Base-by-base conservation (phyloP, 441 rosid genomes). In the Metrosideros polymorpha region DNA sequence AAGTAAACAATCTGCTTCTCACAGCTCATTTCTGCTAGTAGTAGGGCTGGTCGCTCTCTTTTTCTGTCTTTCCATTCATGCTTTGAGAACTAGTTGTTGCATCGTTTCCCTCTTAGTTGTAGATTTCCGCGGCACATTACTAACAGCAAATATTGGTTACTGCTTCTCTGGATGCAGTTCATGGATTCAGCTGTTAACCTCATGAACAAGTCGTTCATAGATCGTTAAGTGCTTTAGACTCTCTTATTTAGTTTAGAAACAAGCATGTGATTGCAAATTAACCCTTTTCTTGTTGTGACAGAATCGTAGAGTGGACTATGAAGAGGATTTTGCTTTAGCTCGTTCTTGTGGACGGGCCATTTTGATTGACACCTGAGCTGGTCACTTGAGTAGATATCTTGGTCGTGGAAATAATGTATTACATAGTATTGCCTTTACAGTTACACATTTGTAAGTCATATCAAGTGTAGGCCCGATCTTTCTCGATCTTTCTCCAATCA, bases 151-250 rank as follows among this genome's bases (percentile, higher is more conserved):
- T 88, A 4, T 84, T 52, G 84, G 87, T 59, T 49, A 39, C 63
- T 45, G 55, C 66, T 87, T 53, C 82, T 90, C 56, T 57, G 42
- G 83, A 18, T 94, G 94, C 95, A 95, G 98, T 95, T 95, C 90
- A 93, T 95, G 99, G 99, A 96, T 71, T 91, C 94, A 35, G 99
- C 98, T 24, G 95, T 95, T 32, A 89, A 91, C 89, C 93, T 95
- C 90, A 96, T 95, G 98, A 91, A 96, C 90, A 95, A 95, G 91
- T 95, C 98, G 6, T 96, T 96, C 90, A 90, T 93, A 27, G 98
- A 95, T 90, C 97, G 96, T 86, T 71, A 91, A 90, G 92, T 75
- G 32, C 89, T 39, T 43, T 42, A 43, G 9, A 83, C 50, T 83
- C 61, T 50, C 39, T 53, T 52, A 32, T 14, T 52, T 56, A 83